These are phyloP conservation scores for Lactarius sanguifluus DNA, from an alignment of 768 basidiomycete species.

Conservation along the genomic window DNA sequence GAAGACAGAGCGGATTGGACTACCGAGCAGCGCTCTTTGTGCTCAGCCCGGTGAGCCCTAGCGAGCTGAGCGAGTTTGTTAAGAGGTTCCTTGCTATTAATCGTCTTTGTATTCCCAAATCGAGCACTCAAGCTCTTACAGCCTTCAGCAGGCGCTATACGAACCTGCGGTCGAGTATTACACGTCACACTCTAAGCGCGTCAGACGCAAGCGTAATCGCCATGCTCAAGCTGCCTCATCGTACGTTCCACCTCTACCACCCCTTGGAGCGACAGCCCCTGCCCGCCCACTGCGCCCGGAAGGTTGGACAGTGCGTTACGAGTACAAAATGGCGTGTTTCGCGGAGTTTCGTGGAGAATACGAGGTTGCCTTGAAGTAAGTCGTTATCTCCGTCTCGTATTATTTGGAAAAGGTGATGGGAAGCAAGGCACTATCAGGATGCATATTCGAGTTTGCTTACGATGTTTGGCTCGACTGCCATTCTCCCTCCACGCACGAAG, in stretches of 20 bases:
- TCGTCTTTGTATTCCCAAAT: constrained; percentile 7
- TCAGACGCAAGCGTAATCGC: constrained; percentile 83
- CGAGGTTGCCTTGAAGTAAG: constrained; percentile 89
- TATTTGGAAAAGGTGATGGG: constrained; percentile 19
- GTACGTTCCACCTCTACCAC: constrained; percentile 51
- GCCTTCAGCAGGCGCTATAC: constrained; percentile 85
- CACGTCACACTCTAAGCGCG: constrained; percentile 87
- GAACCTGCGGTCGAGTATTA: constrained; percentile 94
- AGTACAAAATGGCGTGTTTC: constrained; percentile 97
- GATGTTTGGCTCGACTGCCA: constrained; percentile 87
- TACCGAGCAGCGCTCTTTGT: constrained; percentile 93
- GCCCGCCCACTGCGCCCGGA: constrained; percentile 70
- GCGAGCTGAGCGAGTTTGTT: constrained; percentile 88
- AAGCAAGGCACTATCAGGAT: constrained; percentile 85
- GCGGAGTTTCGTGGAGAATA: constrained; percentile 93
- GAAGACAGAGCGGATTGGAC: constrained; percentile 85
- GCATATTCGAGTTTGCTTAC: constrained; percentile 79
- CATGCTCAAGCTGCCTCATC: constrained; percentile 61
- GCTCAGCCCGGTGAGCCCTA: constrained; percentile 84
- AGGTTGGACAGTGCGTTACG: constrained; percentile 96
- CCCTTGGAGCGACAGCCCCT: constrained; percentile 41
- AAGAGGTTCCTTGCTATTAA: constrained; percentile 52
- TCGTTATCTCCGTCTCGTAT: constrained; percentile 28
- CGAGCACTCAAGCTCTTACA: constrained; percentile 34
- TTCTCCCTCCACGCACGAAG: constrained; percentile 89